A percentile compares a stretch with the other conserved stretches of the same genome.
phyloP scores from a whole-genome alignment of 176 grass and related monocot genomes.

The Coix lacrymajobi region DNA sequence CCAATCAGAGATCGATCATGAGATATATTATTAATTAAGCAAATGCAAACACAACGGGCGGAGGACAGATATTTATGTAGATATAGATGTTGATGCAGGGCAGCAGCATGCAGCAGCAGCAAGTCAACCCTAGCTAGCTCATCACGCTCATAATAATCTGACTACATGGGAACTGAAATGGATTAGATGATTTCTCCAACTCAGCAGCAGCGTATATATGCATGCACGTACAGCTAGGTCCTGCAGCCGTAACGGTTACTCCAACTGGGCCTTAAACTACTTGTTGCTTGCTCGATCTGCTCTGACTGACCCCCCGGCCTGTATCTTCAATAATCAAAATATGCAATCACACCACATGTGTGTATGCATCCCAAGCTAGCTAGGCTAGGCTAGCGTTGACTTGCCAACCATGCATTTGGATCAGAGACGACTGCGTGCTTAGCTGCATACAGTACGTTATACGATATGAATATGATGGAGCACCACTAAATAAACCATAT shows the following conservation, averaged over 20 bases:
- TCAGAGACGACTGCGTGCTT: neutral
- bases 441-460: neutral
- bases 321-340: neutral
- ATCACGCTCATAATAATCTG: neutral
- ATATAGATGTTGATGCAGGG: neutral
- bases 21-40: neutral
- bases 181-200: too few species aligned
- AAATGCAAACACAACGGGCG: neutral
- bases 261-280: too few species aligned
- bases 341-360: too few species aligned
- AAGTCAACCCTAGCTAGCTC: constrained; percentile 8
- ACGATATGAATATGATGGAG: too few species aligned
- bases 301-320: too few species aligned
- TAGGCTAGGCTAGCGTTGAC: neutral
- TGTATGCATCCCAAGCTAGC: neutral
- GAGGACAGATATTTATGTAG: neutral
- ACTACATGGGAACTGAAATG: too few species aligned
- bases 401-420: neutral
- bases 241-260: too few species aligned
- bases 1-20: neutral
- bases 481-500: neutral
- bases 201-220: too few species aligned
- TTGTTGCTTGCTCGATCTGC: too few species aligned
- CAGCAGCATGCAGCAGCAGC: neutral
- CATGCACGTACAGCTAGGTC: too few species aligned